Evolutionary conservation across 2,329 filamentous ascomycete genomes (phyloP).

Genomic region (Thermoascus crustaceus): DNA sequence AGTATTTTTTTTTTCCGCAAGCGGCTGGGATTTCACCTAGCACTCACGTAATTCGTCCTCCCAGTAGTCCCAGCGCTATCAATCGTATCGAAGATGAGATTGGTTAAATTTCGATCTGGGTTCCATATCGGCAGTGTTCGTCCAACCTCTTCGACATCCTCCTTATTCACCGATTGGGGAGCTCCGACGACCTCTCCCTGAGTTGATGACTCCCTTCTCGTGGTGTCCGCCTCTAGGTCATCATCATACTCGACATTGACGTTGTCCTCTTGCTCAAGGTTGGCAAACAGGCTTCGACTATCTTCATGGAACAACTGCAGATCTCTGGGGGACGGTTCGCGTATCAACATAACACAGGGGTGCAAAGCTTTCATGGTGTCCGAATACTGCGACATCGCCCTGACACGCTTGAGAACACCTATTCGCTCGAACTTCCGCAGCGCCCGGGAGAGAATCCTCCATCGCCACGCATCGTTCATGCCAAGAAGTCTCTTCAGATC

Average conservation of each 20-base stretch:
- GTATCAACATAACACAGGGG: constrained; percentile 37
- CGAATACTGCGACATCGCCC: constrained; percentile 34
- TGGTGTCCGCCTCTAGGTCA: constrained; percentile 23
- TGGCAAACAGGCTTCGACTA: constrained; percentile 19
- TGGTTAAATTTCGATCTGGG: constrained; percentile 44
- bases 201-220: constrained; percentile 5
- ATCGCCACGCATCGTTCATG: constrained; percentile 30
- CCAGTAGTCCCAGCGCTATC: constrained; percentile 41
- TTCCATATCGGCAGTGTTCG: constrained; percentile 46
- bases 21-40: neutral
- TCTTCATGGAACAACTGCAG: constrained; percentile 33
- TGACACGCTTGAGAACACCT: constrained; percentile 38
- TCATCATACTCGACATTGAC: constrained; percentile 24
- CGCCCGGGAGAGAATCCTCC: constrained; percentile 34
- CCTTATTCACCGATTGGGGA: constrained; percentile 15
- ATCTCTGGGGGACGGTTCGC: constrained; percentile 33
- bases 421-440: constrained; percentile 39
- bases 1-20: constrained; percentile 5
- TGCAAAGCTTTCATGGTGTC: constrained; percentile 27
- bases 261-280: constrained; percentile 20
- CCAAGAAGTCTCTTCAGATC: constrained; percentile 45
- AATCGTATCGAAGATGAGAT: constrained; percentile 45
- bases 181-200: constrained; percentile 12
- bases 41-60: constrained; percentile 38
- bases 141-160: constrained; percentile 21